Base-by-base conservation (phyloP, 345 rosid genomes). In the Eutrema heterophyllum region DNA sequence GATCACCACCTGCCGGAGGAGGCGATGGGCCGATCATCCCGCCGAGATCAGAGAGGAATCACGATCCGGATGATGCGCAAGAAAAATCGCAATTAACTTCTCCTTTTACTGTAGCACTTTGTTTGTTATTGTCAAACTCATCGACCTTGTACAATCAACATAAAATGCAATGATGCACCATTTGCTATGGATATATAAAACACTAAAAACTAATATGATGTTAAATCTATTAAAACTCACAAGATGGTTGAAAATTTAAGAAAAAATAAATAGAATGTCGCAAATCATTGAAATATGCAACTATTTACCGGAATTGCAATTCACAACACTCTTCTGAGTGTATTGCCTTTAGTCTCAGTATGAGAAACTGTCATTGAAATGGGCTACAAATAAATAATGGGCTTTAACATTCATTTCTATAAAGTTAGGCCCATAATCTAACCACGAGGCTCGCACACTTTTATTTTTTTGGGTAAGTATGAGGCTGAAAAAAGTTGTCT, bases 401-500 rank as follows among this genome's bases (percentile, higher is more conserved):
- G 67, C 72, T 48, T 65, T 52, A 39, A 30, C 6, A 13, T 33
- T 36, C 36, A 29, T 9, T 6, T 48, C 0, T 50, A 29, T 13
- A 6, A 33, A 14, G 27, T 49, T 16, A 18, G 68, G 78, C 68
- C 73, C 68, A 75, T 0, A 36, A 9, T 4, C 2, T 50, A 38
- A 43, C 26, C 15, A 57, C 41, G 52, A 16, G 78, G 14, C 43
- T 27, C 39, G 6, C 54, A 5, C 53, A 38, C 21, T 35, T 36
- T 38, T 30, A 0, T 18, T 6, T 13, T 12, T 9, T 44, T 0
- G 6, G 43, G 8, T 0, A 43, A 43, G 21, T 15, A 5, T 18
- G 61, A 74, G 67, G 52, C 43, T 39, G 41, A 39, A 74, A 57
- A 65, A 27, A 32, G 8, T 32, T 48, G 53, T n/a, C 53, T 57